Evolutionary conservation across 2,329 filamentous ascomycete genomes (phyloP).

Genomic region (Neofusicoccum sp.): DNA sequence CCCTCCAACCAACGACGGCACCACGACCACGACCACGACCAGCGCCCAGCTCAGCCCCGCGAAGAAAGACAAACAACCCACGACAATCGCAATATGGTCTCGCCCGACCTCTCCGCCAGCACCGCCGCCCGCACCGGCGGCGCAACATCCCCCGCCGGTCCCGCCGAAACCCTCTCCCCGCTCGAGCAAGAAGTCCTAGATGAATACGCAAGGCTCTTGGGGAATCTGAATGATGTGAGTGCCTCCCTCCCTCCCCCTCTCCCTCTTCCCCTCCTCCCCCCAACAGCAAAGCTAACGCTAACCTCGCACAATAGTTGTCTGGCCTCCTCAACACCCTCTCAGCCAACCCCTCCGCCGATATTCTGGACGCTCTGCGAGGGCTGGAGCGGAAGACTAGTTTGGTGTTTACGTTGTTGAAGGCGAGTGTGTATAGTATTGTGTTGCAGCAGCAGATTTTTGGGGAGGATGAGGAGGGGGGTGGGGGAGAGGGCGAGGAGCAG

Average conservation of each 20-base stretch:
- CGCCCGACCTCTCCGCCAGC: conserved; percentile 12
- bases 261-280: neutral
- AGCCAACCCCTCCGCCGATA: conserved; percentile 64
- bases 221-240: conserved; percentile 84
- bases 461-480: conserved; percentile 49
- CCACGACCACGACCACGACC: neutral
- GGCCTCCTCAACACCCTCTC: conserved; percentile 65
- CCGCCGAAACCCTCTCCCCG: conserved; percentile 58
- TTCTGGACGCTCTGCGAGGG: conserved; percentile 80
- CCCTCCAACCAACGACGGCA: too few relatives aligned
- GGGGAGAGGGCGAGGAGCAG: conserved; percentile 27
- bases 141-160: neutral
- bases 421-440: conserved; percentile 97
- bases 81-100: conserved; percentile 1
- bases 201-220: conserved; percentile 82
- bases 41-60: neutral
- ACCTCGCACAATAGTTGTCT: neutral
- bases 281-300: conserved; percentile 42
- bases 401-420: conserved; percentile 94
- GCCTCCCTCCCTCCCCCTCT: neutral
- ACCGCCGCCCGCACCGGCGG: neutral
- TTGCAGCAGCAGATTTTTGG: conserved; percentile 93
- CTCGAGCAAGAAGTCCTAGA: conserved; percentile 93
- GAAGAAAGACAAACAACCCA: neutral
- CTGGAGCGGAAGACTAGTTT: conserved; percentile 92